Evolutionary conservation across 176 grass and related monocot species (phyloP).

Genomic region (Alopecurus myosuroides): DNA sequence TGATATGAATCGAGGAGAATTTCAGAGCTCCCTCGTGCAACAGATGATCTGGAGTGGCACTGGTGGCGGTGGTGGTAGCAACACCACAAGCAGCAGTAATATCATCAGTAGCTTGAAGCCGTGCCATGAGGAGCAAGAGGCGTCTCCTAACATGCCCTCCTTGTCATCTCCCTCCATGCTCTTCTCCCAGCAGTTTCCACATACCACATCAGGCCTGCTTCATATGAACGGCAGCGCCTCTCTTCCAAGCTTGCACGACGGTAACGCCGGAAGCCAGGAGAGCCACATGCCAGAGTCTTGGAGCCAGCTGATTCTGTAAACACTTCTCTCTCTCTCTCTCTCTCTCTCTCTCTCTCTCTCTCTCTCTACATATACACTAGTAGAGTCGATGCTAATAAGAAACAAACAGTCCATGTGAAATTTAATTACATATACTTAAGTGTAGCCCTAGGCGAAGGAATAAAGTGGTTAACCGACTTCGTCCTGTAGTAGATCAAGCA

Average conservation of each 20-base stretch:
- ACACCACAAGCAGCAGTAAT: slow-evolving; percentile 21
- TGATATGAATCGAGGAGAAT: slow-evolving; percentile 60
- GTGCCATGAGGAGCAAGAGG: slow-evolving; percentile 41
- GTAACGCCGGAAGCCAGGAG: slow-evolving; percentile 18
- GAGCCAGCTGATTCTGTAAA: slow-evolving; percentile 88
- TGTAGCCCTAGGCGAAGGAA: slow-evolving; percentile 25
- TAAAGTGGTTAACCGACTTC: slow-evolving; percentile 52
- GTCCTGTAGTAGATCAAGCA: slow-evolving; percentile 39
- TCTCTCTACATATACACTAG: no score
- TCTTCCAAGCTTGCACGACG: slow-evolving; percentile 28
- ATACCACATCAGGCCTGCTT: slow-evolving; percentile 25
- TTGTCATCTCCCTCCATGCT: slow-evolving; percentile 56
- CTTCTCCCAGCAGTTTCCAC: slow-evolving; percentile 48
- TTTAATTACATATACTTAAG: slow-evolving; percentile 24
- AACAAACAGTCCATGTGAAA: slow-evolving; percentile 11
- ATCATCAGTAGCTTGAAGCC: slow-evolving; percentile 54
- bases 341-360: neutral
- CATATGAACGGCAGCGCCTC: slow-evolving; percentile 23
- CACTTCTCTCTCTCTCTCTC: slow-evolving; percentile 13
- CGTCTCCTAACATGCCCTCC: slow-evolving; percentile 55
- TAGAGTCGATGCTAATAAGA: neutral
- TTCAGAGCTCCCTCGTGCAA: slow-evolving; percentile 76
- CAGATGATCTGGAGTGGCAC: slow-evolving; percentile 66
- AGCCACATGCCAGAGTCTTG: slow-evolving; percentile 70
- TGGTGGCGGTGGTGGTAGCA: neutral